Evolutionary conservation across 2,329 filamentous ascomycete species (phyloP).

Genomic region (Colletotrichum eleusines): DNA sequence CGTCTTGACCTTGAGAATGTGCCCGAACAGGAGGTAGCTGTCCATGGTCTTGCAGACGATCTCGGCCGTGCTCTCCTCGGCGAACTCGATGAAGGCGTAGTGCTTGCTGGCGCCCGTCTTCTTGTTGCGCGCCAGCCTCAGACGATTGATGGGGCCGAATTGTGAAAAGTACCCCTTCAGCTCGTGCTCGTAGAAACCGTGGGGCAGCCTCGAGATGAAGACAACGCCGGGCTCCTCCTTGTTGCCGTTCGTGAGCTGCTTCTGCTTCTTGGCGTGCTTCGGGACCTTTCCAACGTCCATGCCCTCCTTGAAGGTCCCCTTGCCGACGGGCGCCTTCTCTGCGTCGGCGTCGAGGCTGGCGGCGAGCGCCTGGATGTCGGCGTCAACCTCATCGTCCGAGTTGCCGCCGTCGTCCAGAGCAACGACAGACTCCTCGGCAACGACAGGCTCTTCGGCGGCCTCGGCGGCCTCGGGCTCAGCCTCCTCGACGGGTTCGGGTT

Average conservation of each 20-base stretch:
- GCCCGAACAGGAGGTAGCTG: constrained; percentile 95
- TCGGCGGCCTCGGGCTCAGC: constrained; percentile 43
- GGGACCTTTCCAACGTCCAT: constrained; percentile 66
- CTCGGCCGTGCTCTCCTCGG: constrained; percentile 80
- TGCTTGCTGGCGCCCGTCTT: constrained; percentile 93
- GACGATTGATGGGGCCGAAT: constrained; percentile 83
- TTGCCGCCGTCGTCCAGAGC: constrained; percentile 48
- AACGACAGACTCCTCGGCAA: constrained; percentile 42
- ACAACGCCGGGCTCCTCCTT: constrained; percentile 79
- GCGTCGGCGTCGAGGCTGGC: constrained; percentile 59
- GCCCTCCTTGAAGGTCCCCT: constrained; percentile 59
- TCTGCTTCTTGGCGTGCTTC: constrained; percentile 59
- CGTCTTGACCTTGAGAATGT: constrained; percentile 89
- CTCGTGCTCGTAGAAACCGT: constrained; percentile 96
- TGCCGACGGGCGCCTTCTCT: constrained; percentile 50
- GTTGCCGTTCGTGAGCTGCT: constrained; percentile 48
- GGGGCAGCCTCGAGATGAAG: constrained; percentile 91
- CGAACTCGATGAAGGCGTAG: constrained; percentile 94
- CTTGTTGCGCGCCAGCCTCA: constrained; percentile 86
- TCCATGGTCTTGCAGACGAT: constrained; percentile 97
- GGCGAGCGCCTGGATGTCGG: constrained; percentile 58
- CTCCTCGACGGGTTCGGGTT: constrained; percentile 48
- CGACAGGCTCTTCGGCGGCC: not conserved
- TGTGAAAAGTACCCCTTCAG: constrained; percentile 95
- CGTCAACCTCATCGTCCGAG: constrained; percentile 56